Conservation (phyloP, 192 early-diverging fungal species). For the Lobosporangium transversale region DNA sequence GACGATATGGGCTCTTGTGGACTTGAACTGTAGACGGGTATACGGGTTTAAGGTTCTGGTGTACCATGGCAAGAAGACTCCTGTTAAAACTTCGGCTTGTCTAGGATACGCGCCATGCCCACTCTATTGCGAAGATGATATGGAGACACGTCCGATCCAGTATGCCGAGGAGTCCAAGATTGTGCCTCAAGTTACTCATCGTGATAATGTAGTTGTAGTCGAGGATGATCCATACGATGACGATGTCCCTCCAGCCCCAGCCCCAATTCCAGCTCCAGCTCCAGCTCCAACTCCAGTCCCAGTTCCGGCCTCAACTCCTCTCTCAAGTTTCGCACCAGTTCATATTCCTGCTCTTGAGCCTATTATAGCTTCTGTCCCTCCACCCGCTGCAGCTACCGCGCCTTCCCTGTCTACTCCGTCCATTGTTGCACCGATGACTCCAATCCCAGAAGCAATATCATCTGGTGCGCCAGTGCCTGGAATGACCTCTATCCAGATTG, state of each 20-base stretch:
- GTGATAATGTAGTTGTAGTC: slow-evolving; percentile 7
- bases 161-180: slow-evolving; percentile 50
- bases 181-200: slow-evolving; percentile 17
- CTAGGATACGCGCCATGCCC: slow-evolving; percentile 57
- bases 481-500: too few relatives aligned
- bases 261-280: slow-evolving; percentile 22
- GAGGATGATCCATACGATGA: slow-evolving; percentile 47
- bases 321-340: too few relatives aligned
- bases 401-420: too few relatives aligned
- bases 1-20: slow-evolving; percentile 59
- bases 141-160: slow-evolving; percentile 37
- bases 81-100: slow-evolving; percentile 16
- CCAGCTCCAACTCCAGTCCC: slow-evolving; percentile 19
- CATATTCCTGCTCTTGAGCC: too few relatives aligned
- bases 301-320: slow-evolving; percentile 8
- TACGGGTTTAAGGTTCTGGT: slow-evolving; percentile 59
- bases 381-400: too few relatives aligned
- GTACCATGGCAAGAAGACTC: background rate
- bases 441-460: too few relatives aligned
- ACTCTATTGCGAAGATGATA: slow-evolving; percentile 36
- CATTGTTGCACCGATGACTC: too few relatives aligned
- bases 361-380: too few relatives aligned
- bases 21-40: slow-evolving; percentile 54
- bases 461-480: too few relatives aligned
- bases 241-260: slow-evolving; percentile 4